These are phyloP conservation scores for Solanum chiquidenum DNA, from an alignment of 257 asterid species.

Conservation along the genomic window DNA sequence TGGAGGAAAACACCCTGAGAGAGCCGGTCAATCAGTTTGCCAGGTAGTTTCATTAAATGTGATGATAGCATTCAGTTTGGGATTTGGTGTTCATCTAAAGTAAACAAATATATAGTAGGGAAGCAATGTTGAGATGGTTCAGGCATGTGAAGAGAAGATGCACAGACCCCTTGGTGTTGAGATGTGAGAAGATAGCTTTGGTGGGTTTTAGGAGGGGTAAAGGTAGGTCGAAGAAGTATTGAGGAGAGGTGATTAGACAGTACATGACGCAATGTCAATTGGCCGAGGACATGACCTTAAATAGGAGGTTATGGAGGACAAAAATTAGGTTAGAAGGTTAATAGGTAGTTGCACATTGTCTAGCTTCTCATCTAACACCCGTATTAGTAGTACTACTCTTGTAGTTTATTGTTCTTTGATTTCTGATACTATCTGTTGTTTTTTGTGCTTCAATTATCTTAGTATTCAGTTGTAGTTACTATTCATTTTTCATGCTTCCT, in stretches of 20 bases:
- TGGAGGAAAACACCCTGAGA: conserved; percentile 45
- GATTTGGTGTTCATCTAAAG: neutral
- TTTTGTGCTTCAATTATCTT: neutral
- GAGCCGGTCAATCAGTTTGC: conserved; percentile 55
- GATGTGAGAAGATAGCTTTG: neutral
- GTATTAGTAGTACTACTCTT: neutral
- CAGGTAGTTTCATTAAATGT: conserved; percentile 29
- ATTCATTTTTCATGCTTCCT: neutral
- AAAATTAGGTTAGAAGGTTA: neutral
- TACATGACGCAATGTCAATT: neutral
- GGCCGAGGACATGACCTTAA: neutral
- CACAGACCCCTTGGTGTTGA: neutral
- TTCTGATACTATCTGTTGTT: neutral
- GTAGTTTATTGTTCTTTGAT: neutral
- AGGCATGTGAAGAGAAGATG: neutral
- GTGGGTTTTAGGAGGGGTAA: neutral
- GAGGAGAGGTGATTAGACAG: neutral
- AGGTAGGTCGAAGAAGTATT: neutral
- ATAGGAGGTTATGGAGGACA: neutral
- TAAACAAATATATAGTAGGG: neutral
- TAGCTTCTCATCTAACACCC: neutral
- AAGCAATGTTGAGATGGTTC: neutral
- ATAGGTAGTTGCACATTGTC: neutral
- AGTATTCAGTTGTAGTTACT: neutral
- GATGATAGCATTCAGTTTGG: neutral